Conservation (phyloP, 176 grass and related monocot species). For the Microstegium vimineum region DNA sequence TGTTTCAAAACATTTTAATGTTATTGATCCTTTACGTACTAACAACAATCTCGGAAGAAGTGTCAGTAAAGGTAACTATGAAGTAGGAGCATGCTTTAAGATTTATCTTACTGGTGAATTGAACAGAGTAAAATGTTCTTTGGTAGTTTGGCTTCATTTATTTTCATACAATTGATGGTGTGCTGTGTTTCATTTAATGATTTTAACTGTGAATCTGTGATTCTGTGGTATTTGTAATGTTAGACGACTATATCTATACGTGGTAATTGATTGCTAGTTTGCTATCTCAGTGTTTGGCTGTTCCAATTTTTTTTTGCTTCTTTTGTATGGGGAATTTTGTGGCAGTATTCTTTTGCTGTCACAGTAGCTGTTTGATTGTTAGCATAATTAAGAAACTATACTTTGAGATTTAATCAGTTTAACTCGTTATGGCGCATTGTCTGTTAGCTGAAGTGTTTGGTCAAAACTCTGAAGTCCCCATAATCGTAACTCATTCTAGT, state of each 20-base stretch:
- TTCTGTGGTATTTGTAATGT: neutral
- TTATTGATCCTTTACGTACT: conserved; percentile 86
- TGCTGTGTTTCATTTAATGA: neutral
- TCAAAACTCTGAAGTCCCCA: neutral
- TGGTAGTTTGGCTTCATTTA: neutral
- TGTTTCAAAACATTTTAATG: conserved; percentile 92
- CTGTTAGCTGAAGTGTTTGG: neutral
- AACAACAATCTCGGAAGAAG: conserved; percentile 96
- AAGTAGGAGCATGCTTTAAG: conserved; percentile 8
- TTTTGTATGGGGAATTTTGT: neutral
- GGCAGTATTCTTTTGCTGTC: neutral
- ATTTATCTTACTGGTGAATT: conserved; percentile 15
- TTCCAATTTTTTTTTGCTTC: neutral
- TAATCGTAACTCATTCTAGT: neutral
- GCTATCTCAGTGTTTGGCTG: neutral
- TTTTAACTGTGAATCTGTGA: neutral
- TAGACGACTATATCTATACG: neutral
- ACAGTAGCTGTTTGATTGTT: neutral
- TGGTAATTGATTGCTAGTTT: conserved; percentile 4
- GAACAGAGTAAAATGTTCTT: conserved; percentile 1
- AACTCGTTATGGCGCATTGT: neutral
- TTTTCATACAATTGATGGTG: neutral
- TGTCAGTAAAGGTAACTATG: conserved; percentile 80
- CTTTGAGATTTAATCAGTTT: neutral
- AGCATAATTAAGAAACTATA: neutral